Evolutionary conservation across 768 basidiomycete genomes (phyloP).

Genomic region (Macrolepiota albuminosa): DNA sequence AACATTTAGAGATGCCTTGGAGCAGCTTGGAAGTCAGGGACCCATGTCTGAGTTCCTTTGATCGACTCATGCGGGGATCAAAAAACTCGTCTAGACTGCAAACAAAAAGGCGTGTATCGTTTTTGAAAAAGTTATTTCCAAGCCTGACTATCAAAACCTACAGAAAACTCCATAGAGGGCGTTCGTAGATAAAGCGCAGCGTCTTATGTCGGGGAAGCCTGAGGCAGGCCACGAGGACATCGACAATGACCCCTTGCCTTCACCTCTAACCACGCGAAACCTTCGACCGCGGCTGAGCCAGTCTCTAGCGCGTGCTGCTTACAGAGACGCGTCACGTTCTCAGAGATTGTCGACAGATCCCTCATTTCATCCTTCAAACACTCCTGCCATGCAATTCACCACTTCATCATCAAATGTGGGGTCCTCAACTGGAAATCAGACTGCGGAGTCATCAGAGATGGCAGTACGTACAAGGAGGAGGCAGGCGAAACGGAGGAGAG

Average conservation of each 20-base stretch:
- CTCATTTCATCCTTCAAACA: not conserved
- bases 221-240: slow-evolving; percentile 13
- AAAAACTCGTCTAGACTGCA: not conserved
- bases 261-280: slow-evolving; percentile 12
- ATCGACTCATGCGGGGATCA: slow-evolving; percentile 5
- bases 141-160: not conserved
- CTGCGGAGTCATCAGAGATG: not conserved
- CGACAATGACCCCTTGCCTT: slow-evolving; percentile 11
- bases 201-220: slow-evolving; percentile 10
- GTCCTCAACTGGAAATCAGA: not conserved
- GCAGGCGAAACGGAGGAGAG: not conserved
- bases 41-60: not conserved
- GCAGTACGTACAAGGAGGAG: not conserved
- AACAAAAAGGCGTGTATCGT: not conserved
- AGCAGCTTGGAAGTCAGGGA: not conserved
- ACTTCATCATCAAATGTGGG: slow-evolving; percentile 1
- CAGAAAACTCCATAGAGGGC: slow-evolving; percentile 2
- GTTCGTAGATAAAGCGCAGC: slow-evolving; percentile 2
- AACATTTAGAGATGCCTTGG: not conserved
- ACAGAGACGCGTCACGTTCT: slow-evolving; percentile 2
- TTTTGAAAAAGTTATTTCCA: not conserved
- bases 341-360: not conserved
- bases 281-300: slow-evolving; percentile 10
- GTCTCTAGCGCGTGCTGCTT: not conserved
- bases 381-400: slow-evolving; percentile 7